Evolutionary conservation across 352 stramenopile species (phyloP).

Genomic region (Phytophthora cryptogea): DNA sequence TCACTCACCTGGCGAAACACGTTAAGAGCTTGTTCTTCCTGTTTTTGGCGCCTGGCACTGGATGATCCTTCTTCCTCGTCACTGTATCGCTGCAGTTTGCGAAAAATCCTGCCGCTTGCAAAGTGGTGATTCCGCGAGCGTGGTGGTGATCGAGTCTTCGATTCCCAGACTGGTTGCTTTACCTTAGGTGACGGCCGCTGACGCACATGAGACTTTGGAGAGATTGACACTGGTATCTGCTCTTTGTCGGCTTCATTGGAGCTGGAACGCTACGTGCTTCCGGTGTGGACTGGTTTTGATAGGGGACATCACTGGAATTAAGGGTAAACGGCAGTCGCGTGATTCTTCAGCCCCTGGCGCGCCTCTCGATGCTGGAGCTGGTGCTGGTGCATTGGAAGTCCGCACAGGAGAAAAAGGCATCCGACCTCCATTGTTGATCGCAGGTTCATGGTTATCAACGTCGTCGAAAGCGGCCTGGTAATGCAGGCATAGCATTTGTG

Average conservation of each 20-base stretch:
- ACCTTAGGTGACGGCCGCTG: constrained; percentile 14
- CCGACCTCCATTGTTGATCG: constrained; percentile 1
- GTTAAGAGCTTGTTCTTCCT: constrained; percentile 13
- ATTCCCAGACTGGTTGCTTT: constrained; percentile 29
- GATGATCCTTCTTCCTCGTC: constrained; percentile 20
- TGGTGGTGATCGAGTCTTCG: constrained; percentile 38
- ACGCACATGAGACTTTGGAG: constrained; percentile 17
- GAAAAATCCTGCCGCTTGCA: constrained; percentile 18
- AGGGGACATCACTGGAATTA: constrained; percentile 55
- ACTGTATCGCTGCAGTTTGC: constrained; percentile 19
- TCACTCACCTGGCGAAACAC: constrained; percentile 21
- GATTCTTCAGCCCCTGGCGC: constrained; percentile 9
- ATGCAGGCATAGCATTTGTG: constrained; percentile 1
- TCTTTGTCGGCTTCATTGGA: constrained; percentile 16
- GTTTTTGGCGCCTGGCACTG: constrained; percentile 14
- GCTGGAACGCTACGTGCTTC: constrained; percentile 49
- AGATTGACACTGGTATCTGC: not conserved
- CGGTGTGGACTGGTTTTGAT: constrained; percentile 50
- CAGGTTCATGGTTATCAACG: not conserved
- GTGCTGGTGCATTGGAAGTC: not conserved
- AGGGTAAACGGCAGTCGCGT: constrained; percentile 22
- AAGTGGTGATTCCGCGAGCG: constrained; percentile 44
- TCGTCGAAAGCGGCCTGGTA: constrained; percentile 26
- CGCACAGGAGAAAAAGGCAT: constrained; percentile 34
- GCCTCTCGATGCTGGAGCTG: constrained; percentile 1